Base-by-base conservation (phyloP, 306 rosid species). In the Gleditsia sinensis region DNA sequence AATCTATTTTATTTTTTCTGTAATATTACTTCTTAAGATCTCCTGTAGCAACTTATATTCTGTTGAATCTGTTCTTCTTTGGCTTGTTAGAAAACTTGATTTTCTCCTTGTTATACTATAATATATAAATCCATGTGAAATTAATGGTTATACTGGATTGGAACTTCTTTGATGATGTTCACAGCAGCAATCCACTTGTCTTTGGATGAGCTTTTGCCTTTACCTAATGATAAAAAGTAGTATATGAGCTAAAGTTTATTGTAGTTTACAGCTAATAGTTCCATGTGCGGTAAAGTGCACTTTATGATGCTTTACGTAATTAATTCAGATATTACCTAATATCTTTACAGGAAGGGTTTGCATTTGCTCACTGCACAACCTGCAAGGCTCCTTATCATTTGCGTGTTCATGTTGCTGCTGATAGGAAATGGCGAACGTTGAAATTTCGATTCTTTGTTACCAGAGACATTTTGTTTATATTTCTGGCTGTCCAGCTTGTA, bases 321-420 rank as follows among this genome's bases (percentile, higher is more conserved):
- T 21, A 50, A 74, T 74, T 42, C 86, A 67, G 11, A 3, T 67
- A 21, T 13, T 54, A 11, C 60, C 20, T 39, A 50, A 20, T 61
- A 33, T 81, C 82, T 48, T 78, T 81, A 62, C 93, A 91, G 93
- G 93, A 91, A 88, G 96, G 96, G 67, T 88, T 88, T 88, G 96
- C 96, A 69, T 91, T 91, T 83, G 90, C 96, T 72, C 93, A 91
- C 69, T 91, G 96, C 86, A 91, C 93, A 72, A 91, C 96, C 82
- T 91, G 96, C 80, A 91, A 85, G 82, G 86, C 93, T 68, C 88
- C 91, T 83, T 91, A 88, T 57, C 90, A 91, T 78, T 83, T 91
- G 84, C 83, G 91, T 72, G 93, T 91, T 67, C 90, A 88, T 72
- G 86, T 67, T 61, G 78, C 86, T 67, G 91, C 90, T 63, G 90